phyloP scores from a whole-genome alignment of 306 rosid species.

The Cicer chorassanicum region DNA sequence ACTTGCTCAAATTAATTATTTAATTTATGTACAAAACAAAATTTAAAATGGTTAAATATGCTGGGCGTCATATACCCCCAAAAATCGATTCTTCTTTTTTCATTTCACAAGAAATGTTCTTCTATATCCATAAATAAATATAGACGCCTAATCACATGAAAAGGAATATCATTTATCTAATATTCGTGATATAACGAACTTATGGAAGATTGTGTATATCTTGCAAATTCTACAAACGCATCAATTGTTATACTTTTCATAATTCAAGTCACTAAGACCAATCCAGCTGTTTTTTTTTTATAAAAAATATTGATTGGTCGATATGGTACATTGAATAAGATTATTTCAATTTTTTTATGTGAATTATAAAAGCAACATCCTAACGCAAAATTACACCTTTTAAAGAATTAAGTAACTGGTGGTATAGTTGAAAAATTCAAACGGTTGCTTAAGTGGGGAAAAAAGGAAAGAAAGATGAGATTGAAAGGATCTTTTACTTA shows the following conservation, averaged over 20 bases:
- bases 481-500: slow-evolving; percentile 27
- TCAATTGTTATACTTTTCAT: slow-evolving; percentile 28
- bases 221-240: slow-evolving; percentile 21
- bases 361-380: slow-evolving; percentile 22
- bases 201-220: slow-evolving; percentile 33
- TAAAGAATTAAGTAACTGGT: slow-evolving; percentile 1
- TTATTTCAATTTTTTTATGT: slow-evolving; percentile 16
- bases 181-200: slow-evolving; percentile 16
- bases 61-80: neutral
- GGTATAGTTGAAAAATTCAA: neutral
- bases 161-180: slow-evolving; percentile 8
- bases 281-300: slow-evolving; percentile 39
- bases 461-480: slow-evolving; percentile 17
- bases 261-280: slow-evolving; percentile 40
- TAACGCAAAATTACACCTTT: neutral
- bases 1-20: neutral
- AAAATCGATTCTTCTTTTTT: neutral
- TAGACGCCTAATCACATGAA: neutral
- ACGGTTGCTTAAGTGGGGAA: slow-evolving; percentile 26
- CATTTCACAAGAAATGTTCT: slow-evolving; percentile 1
- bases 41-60: neutral
- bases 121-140: neutral
- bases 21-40: neutral
- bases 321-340: neutral
- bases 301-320: neutral